Percentiles rank a stretch among this genome's conserved stretches.
These are phyloP conservation scores for Pontederia crassipes DNA, from an alignment of 176 grass and related monocot genomes.

Conservation along the genomic window DNA sequence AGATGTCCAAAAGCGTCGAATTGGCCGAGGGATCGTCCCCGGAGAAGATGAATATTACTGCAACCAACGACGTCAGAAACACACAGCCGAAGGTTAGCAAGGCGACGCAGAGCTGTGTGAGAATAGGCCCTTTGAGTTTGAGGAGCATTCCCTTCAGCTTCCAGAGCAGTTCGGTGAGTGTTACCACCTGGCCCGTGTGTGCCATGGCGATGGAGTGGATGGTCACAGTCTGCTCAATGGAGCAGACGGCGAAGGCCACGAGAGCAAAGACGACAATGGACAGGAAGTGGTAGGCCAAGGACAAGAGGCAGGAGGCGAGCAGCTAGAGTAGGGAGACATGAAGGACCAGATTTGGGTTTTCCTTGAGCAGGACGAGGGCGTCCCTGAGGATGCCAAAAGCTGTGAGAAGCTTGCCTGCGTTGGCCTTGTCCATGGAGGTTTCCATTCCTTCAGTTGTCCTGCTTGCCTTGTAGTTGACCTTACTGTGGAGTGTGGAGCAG, in stretches of 20 bases:
- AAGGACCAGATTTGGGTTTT: too few relatives aligned
- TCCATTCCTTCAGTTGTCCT: too few relatives aligned
- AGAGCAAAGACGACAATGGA: neutral
- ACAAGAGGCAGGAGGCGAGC: too few relatives aligned
- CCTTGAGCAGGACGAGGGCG: too few relatives aligned
- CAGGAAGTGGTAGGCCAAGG: neutral
- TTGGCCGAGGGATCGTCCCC: neutral
- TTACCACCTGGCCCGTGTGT: neutral
- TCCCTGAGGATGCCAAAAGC: too few relatives aligned
- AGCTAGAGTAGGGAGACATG: too few relatives aligned
- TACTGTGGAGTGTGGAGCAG: too few relatives aligned
- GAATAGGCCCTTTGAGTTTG: neutral
- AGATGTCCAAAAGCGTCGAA: neutral
- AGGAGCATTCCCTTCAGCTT: neutral
- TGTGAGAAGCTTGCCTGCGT: too few relatives aligned
- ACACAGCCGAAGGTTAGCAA: neutral
- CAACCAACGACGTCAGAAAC: neutral
- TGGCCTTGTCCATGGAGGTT: too few relatives aligned
- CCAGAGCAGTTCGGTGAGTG: neutral
- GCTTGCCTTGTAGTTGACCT: too few relatives aligned
- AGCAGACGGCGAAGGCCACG: neutral
- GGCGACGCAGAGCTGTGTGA: conserved; percentile 1
- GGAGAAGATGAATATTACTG: neutral
- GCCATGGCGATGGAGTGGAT: neutral
- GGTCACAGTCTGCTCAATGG: neutral